Evolutionary conservation across 1,284 basidiomycete genomes (phyloP).

Genomic region (Papiliotrema terrestris): DNA sequence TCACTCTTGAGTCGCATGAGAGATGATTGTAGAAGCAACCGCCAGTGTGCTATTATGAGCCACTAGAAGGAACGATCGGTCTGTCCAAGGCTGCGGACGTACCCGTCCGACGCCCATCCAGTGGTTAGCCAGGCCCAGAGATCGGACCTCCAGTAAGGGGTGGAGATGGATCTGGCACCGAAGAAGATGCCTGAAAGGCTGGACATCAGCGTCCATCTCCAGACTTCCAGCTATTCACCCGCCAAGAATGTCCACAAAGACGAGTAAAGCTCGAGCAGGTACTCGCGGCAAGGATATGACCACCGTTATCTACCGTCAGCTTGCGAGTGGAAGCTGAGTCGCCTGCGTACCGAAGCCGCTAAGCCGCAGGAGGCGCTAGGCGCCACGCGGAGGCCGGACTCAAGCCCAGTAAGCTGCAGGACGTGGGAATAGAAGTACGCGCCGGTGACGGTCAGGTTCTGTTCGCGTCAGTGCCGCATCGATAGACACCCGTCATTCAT

Average conservation of each 20-base stretch:
- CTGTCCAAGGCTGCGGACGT: too few relatives aligned
- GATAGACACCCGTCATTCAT: neutral
- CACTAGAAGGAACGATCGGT: neutral
- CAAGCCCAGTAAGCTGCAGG: constrained; percentile 1
- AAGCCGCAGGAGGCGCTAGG: constrained; percentile 4
- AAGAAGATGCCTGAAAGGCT: constrained; percentile 7
- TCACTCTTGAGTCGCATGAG: constrained; percentile 4
- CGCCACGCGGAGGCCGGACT: constrained; percentile 5
- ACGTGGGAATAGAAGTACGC: constrained; percentile 9
- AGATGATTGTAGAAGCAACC: constrained; percentile 1
- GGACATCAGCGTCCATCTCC: neutral
- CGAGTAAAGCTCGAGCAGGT: constrained; percentile 4
- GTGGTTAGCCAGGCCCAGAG: constrained; percentile 5
- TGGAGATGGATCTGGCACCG: neutral
- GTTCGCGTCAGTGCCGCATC: neutral
- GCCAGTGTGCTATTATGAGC: neutral
- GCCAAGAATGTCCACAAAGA: neutral
- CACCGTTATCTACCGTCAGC: constrained; percentile 1
- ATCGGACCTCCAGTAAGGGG: constrained; percentile 9
- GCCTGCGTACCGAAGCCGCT: constrained; percentile 1
- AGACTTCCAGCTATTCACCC: neutral
- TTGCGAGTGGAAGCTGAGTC: neutral
- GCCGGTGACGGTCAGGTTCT: constrained; percentile 4
- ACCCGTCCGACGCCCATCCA: constrained; percentile 8
- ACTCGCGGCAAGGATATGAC: neutral